Percentiles rank a stretch among this genome's conserved stretches.
phyloP scores from a whole-genome alignment of 1,139 yeast genomes.

The Taphrina flavorubra region DNA sequence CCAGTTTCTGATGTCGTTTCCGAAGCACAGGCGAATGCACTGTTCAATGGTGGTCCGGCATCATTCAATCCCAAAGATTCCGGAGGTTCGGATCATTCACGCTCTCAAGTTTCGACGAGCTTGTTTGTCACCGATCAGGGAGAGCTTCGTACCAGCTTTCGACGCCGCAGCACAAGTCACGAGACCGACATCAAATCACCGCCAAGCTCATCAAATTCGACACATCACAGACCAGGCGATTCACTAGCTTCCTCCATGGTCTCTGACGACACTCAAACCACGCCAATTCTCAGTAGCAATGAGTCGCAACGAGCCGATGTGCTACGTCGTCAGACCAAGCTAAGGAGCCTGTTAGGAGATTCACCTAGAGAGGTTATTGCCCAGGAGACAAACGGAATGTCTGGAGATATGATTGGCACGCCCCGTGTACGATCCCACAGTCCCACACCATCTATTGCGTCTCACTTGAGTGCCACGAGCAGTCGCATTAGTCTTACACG shows the following conservation, averaged over 20 bases:
- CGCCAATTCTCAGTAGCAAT: neutral
- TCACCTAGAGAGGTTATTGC: slow-evolving; percentile 15
- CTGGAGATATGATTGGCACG: slow-evolving; percentile 4
- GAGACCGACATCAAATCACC: neutral
- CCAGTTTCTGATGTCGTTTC: neutral
- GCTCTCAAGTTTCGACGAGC: neutral
- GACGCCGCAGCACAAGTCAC: neutral
- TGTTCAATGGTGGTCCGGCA: neutral
- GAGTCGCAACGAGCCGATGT: slow-evolving; percentile 21
- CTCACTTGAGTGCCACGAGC: slow-evolving; percentile 14
- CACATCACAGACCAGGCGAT: neutral
- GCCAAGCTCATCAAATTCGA: neutral
- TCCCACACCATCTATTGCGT: slow-evolving; percentile 13
- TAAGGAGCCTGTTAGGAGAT: slow-evolving; percentile 9
- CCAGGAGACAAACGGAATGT: neutral
- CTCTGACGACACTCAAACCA: slow-evolving; percentile 3
- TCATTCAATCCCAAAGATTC: neutral
- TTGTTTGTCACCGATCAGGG: neutral
- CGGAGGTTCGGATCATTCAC: neutral
- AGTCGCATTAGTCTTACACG: slow-evolving; percentile 16
- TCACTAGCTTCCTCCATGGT: slow-evolving; percentile 4
- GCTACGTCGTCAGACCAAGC: slow-evolving; percentile 22
- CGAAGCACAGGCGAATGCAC: neutral
- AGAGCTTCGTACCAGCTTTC: slow-evolving; percentile 11
- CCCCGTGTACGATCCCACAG: neutral